Conservation (phyloP, 2,329 filamentous ascomycete genomes). For the Dothideomycetes sp. region DNA sequence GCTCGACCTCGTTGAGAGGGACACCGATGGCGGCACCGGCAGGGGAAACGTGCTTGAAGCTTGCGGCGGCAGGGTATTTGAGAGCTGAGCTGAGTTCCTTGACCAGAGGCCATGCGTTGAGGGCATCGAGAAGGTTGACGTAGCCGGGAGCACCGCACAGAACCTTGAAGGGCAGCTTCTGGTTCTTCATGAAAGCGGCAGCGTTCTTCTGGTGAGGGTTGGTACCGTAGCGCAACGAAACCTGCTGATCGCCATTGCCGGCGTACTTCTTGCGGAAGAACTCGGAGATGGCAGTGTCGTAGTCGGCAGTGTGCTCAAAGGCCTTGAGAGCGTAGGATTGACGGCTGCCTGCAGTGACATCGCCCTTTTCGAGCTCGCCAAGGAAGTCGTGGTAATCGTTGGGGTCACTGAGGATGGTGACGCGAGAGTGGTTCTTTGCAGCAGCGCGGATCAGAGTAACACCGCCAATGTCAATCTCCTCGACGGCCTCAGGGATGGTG, state of each 20-base stretch:
- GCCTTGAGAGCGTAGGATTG: constrained; percentile 92
- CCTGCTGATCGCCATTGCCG: constrained; percentile 69
- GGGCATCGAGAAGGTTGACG: constrained; percentile 90
- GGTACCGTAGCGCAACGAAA: constrained; percentile 84
- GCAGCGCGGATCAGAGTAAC: constrained; percentile 93
- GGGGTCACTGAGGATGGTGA: constrained; percentile 93
- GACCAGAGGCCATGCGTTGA: constrained; percentile 95
- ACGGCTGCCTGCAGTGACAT: constrained; percentile 75
- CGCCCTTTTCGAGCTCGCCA: constrained; percentile 75
- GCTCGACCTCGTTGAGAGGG: constrained; percentile 75
- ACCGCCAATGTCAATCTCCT: constrained; percentile 97
- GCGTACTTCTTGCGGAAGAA: constrained; percentile 99
- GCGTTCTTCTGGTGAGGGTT: constrained; percentile 99
- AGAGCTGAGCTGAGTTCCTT: constrained; percentile 91
- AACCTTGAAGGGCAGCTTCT: constrained; percentile 85
- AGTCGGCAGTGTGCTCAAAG: constrained; percentile 96
- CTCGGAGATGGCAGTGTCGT: constrained; percentile 86
- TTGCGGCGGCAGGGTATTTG: constrained; percentile 80
- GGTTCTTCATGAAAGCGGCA: constrained; percentile 65
- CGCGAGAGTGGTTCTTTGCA: constrained; percentile 93
- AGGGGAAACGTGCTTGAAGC: constrained; percentile 98
- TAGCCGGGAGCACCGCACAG: constrained; percentile 85
- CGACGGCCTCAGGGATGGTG: constrained; percentile 90
- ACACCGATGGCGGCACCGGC: constrained; percentile 91
- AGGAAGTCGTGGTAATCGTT: constrained; percentile 91